Percentiles rank a stretch among this genome's conserved stretches.
phyloP scores from a whole-genome alignment of 202 grass and related monocot genomes.

The Setaria italica region DNA sequence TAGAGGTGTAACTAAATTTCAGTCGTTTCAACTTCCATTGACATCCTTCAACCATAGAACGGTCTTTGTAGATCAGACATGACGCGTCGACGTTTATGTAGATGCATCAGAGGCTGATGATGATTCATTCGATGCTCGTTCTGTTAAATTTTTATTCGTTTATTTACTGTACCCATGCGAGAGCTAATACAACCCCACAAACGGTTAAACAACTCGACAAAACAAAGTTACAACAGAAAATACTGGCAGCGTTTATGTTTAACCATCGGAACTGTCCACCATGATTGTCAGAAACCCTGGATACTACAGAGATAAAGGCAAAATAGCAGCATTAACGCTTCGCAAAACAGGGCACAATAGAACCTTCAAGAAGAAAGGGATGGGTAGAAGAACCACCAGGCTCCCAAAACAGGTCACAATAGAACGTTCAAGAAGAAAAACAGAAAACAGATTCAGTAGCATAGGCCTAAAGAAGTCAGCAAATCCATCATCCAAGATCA shows the following conservation, averaged over 20 bases:
- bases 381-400: too few relatives aligned
- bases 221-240: background rate
- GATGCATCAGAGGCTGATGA: background rate
- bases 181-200: background rate
- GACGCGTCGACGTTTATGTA: too few relatives aligned
- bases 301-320: background rate
- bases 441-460: background rate
- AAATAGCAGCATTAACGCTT: background rate
- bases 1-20: slow-evolving; percentile 32
- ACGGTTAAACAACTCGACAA: background rate
- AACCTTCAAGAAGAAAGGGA: too few relatives aligned
- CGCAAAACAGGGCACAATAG: too few relatives aligned
- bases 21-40: background rate
- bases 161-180: too few relatives aligned
- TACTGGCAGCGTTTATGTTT: background rate
- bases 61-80: background rate
- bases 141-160: background rate
- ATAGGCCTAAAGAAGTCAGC: slow-evolving; percentile 5
- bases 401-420: too few relatives aligned
- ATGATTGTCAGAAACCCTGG: background rate
- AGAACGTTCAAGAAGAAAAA: background rate
- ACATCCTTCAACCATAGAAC: background rate
- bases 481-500: slow-evolving; percentile 18
- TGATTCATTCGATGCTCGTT: background rate
- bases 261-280: background rate